phyloP scores from a whole-genome alignment of 805 yeast species.

The Metschnikowia amazonensis region DNA sequence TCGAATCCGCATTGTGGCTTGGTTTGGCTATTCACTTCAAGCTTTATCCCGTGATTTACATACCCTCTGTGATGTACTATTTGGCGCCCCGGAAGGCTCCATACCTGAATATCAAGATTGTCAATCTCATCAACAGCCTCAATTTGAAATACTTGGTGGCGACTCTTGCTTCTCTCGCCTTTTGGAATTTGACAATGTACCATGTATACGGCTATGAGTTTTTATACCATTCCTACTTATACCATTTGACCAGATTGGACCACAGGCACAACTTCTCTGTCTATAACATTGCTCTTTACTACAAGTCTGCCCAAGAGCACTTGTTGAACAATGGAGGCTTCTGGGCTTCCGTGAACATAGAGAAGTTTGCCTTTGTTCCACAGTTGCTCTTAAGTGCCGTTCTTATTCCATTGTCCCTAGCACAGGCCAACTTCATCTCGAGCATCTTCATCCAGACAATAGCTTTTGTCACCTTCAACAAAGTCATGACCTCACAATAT shows the following conservation, averaged over 20 bases:
- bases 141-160: conserved; percentile 30
- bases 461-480: conserved; percentile 43
- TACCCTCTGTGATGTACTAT: conserved; percentile 63
- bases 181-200: conserved; percentile 60
- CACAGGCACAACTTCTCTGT: conserved; percentile 94
- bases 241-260: conserved; percentile 79
- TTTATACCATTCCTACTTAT: conserved; percentile 70
- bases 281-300: conserved; percentile 72
- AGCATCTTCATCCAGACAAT: conserved; percentile 41
- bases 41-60: conserved; percentile 84
- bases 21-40: conserved; percentile 87
- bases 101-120: conserved; percentile 8
- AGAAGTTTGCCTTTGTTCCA: conserved; percentile 75
- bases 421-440: conserved; percentile 29
- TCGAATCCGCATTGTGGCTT: conserved; percentile 43
- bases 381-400: conserved; percentile 62
- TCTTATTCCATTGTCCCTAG: conserved; percentile 50
- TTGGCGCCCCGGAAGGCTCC: conserved; percentile 27
- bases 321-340: neutral
- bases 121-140: conserved; percentile 34
- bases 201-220: conserved; percentile 68
- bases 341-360: conserved; percentile 26
- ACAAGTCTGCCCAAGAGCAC: conserved; percentile 43
- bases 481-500: conserved; percentile 88
- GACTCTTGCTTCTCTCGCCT: conserved; percentile 41